These are phyloP conservation scores for Carex myosuroides DNA, from an alignment of 176 grass and related monocot genomes.

Conservation along the genomic window DNA sequence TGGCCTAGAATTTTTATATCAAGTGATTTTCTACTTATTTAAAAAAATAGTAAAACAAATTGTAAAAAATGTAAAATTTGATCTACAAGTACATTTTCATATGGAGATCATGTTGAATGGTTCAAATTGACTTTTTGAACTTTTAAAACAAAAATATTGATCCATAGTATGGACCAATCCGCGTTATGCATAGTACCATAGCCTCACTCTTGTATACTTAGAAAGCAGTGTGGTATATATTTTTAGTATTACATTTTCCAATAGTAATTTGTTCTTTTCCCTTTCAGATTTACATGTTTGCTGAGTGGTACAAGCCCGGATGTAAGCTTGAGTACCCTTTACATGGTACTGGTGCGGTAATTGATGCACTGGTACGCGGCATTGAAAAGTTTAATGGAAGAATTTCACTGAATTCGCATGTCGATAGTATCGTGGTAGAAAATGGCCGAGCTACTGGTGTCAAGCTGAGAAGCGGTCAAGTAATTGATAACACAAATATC, in stretches of 20 bases:
- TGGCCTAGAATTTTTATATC: too few species aligned
- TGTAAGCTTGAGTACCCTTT: slow-evolving; percentile 85
- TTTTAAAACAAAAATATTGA: too few species aligned
- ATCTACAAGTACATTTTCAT: too few species aligned
- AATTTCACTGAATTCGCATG: slow-evolving; percentile 62
- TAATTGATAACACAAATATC: slow-evolving; percentile 23
- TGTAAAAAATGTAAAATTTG: too few species aligned
- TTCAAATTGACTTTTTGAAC: too few species aligned
- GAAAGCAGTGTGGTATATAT: neutral
- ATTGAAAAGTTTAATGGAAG: slow-evolving; percentile 81
- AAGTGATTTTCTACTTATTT: too few species aligned
- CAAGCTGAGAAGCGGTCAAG: slow-evolving; percentile 70
- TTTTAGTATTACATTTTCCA: neutral
- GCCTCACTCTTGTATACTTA: too few species aligned
- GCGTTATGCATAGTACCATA: too few species aligned
- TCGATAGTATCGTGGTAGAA: slow-evolving; percentile 72
- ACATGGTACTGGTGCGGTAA: slow-evolving; percentile 67
- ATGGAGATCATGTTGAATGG: too few species aligned
- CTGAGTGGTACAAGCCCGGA: slow-evolving; percentile 98
- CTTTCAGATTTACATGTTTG: slow-evolving; percentile 98
- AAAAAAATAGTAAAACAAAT: too few species aligned
- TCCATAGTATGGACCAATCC: too few species aligned
- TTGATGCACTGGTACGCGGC: slow-evolving; percentile 73
- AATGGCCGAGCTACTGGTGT: slow-evolving; percentile 80
- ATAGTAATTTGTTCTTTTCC: slow-evolving; percentile 20